Evolutionary conservation across 179 eudicot genomes (phyloP), one percentile per base, ranked within the genome.

Genomic region (Drosera spatulata): DNA sequence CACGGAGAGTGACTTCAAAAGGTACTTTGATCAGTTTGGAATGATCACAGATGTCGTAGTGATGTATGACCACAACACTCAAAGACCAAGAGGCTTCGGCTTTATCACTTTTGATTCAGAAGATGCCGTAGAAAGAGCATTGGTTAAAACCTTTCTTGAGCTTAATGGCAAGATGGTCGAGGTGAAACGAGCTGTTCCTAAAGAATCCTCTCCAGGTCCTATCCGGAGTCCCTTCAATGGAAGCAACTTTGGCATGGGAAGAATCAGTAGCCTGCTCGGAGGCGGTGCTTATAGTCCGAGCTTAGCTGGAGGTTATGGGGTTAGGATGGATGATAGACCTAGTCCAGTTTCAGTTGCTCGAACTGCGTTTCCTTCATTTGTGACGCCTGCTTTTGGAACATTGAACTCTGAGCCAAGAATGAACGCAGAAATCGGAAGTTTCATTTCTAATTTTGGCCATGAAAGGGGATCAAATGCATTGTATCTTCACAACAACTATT

Each of bases 61-160:
- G 53, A 78, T 78, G 82, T 78, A 78, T 75, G 82, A 78, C 57
- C 82, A 78, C 75, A 78, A 78, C 77, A 78, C 82, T 39, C 82
- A 78, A 60, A 68, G 82, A 68, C 82, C 82, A 40, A 71, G 82
- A 69, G 82, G 82, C 57, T 78, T 78, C 66, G 82, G 82, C n/a
- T 78, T 78, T 39, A 78, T 78, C 77, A 78, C 82, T 53, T 78
- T 51, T 75, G 82, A 78, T 67, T 71, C 82, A 7, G 82, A 78
- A 61, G 82, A 78, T 41, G 77, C 82, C 3, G 82, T 78, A 57
- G 82, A 78, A 40, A 72, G 79, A 58, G 71, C 78, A 58, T 45
- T 78, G 62, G 50, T 69, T 45, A 75, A 58, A 56, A 71, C 71
- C 43, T 78, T 78, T 41, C 82, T 75, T 58, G 82, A 78, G 50